phyloP scores from a whole-genome alignment of 1,284 basidiomycete species.

The Sanghuangporus sanghuang region DNA sequence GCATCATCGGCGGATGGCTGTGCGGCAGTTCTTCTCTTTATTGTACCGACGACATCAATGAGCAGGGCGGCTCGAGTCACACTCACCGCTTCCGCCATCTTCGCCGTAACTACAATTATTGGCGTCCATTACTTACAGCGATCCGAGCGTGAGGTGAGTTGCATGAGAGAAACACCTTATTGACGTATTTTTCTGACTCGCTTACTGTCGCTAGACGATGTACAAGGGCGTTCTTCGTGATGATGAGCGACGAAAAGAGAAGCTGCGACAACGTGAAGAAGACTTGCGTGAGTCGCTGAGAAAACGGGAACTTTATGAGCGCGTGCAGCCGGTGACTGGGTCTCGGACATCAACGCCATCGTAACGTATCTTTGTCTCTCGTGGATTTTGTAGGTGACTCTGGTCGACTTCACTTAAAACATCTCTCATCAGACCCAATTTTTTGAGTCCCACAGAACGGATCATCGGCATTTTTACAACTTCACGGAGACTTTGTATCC shows the following conservation, averaged over 20 bases:
- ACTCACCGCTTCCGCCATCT: constrained; percentile 60
- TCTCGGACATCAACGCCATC: background rate
- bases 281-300: constrained; percentile 60
- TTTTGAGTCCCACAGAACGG: no score
- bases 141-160: constrained; percentile 74
- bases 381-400: background rate
- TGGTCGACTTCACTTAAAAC: no score
- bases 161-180: constrained; percentile 7
- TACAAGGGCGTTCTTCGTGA: constrained; percentile 86
- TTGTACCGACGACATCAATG: constrained; percentile 35
- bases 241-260: constrained; percentile 73
- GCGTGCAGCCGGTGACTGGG: constrained; percentile 46
- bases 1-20: constrained; percentile 3
- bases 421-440: no score
- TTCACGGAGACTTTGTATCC: background rate
- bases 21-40: background rate
- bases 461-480: background rate
- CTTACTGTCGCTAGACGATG: constrained; percentile 62
- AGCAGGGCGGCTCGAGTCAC: constrained; percentile 77
- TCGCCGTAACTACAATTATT: constrained; percentile 76
- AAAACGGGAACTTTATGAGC: constrained; percentile 65
- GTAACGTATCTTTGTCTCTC: background rate
- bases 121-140: constrained; percentile 89
- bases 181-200: background rate
- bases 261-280: constrained; percentile 61